A percentile compares a stretch with the other conserved stretches of the same genome.
phyloP scores from a whole-genome alignment of 352 stramenopile species.

The Pythium aristosporum region DNA sequence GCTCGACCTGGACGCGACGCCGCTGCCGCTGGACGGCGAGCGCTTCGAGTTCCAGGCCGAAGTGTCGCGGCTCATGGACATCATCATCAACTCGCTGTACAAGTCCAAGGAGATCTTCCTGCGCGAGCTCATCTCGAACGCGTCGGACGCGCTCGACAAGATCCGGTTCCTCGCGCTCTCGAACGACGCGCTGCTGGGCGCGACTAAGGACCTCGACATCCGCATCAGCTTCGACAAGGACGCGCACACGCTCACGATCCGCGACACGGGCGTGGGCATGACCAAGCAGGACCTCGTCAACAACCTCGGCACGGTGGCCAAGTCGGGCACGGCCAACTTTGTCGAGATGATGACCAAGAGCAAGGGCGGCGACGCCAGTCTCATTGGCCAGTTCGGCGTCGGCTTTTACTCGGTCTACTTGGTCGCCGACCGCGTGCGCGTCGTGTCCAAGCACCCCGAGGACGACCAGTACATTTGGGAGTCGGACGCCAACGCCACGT shows the following conservation, averaged over 20 bases:
- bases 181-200: constrained; percentile 73
- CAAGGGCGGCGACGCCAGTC: constrained; percentile 73
- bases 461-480: constrained; percentile 99
- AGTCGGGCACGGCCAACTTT: constrained; percentile 99
- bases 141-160: constrained; percentile 98
- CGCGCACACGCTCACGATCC: constrained; percentile 97
- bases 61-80: constrained; percentile 99
- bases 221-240: constrained; percentile 96
- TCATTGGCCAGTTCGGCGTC: constrained; percentile 99
- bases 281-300: constrained; percentile 97
- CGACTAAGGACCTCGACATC: constrained; percentile 92
- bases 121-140: constrained; percentile 99
- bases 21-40: constrained; percentile 44
- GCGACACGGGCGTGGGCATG: constrained; percentile 98
- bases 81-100: constrained; percentile 99
- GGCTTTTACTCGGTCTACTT: constrained; percentile 99
- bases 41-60: constrained; percentile 95
- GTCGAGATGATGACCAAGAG: constrained; percentile 93
- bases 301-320: constrained; percentile 97
- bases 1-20: constrained; percentile 35
- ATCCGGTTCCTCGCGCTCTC: constrained; percentile 97
- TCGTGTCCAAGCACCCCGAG: constrained; percentile 97
- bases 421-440: constrained; percentile 94
- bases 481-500: constrained; percentile 95
- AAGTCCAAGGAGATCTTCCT: constrained; percentile 99